These are phyloP conservation scores for Linum trigynum DNA, from an alignment of 345 rosid species.

Conservation along the genomic window DNA sequence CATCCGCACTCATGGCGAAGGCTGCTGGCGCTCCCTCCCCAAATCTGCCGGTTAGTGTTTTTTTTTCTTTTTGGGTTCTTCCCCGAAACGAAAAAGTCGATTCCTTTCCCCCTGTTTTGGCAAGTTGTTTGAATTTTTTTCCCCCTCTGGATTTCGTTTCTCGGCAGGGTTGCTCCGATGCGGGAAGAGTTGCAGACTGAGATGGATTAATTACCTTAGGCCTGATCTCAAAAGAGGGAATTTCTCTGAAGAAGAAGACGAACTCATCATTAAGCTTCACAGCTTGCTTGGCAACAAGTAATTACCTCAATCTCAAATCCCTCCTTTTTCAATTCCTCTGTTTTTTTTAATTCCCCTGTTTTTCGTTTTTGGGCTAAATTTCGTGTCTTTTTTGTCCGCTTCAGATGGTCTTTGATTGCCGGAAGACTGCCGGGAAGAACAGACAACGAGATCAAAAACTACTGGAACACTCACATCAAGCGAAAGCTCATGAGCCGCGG, in stretches of 20 bases:
- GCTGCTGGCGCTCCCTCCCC: slow-evolving; percentile 90
- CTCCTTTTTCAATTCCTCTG: neutral
- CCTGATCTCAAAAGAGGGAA: slow-evolving; percentile 50
- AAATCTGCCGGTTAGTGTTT: slow-evolving; percentile 51
- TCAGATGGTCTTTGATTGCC: slow-evolving; percentile 46
- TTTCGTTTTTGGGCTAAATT: neutral
- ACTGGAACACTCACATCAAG: slow-evolving; percentile 51
- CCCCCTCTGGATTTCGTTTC: neutral
- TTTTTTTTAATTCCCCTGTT: neutral
- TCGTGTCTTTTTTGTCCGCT: neutral
- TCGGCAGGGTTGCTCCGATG: slow-evolving; percentile 49
- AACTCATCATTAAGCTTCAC: slow-evolving; percentile 42
- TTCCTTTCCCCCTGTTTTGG: neutral
- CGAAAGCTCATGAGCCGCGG: slow-evolving; percentile 38
- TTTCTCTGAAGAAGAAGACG: slow-evolving; percentile 43
- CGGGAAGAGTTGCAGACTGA: slow-evolving; percentile 41
- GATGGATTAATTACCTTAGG: slow-evolving; percentile 44
- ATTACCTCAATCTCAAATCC: neutral
- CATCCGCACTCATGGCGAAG: slow-evolving; percentile 70
- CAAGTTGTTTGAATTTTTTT: neutral
- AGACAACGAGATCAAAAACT: slow-evolving; percentile 46
- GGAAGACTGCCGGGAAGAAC: slow-evolving; percentile 46
- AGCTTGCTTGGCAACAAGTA: slow-evolving; percentile 45
- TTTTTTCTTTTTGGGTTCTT: neutral
- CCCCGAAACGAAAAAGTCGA: no score